phyloP scores from a whole-genome alignment of 2,329 filamentous ascomycete species.

The Harringtonia lauricola region DNA sequence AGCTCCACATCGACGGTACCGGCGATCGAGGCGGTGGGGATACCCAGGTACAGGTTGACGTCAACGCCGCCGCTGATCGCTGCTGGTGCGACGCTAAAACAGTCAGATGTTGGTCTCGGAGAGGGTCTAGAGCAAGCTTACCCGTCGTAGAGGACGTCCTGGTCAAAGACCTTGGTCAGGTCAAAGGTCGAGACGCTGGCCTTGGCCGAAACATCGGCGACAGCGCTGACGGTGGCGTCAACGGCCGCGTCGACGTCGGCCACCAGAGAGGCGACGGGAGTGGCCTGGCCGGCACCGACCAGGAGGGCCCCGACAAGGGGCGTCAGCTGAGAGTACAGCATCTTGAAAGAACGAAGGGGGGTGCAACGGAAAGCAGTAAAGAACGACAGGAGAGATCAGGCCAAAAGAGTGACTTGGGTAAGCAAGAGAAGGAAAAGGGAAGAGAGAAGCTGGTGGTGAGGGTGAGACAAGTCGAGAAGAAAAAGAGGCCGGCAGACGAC shows the following conservation, averaged over 20 bases:
- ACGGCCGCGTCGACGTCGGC: neutral
- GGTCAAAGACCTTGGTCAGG: slow-evolving; percentile 10
- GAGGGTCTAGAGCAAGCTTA: neutral
- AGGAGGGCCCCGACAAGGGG: slow-evolving; percentile 9
- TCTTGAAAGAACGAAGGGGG: slow-evolving; percentile 1
- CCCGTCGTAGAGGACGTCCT: slow-evolving; percentile 13
- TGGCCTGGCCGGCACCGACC: slow-evolving; percentile 9
- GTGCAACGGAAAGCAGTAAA: neutral
- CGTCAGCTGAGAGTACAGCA: slow-evolving; percentile 7
- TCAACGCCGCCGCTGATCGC: slow-evolving; percentile 2
- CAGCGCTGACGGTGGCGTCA: neutral
- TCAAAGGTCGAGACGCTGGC: slow-evolving; percentile 3
- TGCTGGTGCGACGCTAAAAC: slow-evolving; percentile 7
- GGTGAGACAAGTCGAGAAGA: neutral
- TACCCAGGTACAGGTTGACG: slow-evolving; percentile 11
- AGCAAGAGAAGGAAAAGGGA: neutral
- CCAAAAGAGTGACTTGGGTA: neutral
- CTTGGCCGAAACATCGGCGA: neutral
- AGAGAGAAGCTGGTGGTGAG: neutral
- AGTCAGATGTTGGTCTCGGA: neutral
- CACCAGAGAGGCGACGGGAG: slow-evolving; percentile 1
- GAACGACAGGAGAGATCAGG: neutral
- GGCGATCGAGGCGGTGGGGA: slow-evolving; percentile 11
- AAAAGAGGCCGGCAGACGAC: too few species aligned
- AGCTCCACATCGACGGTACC: slow-evolving; percentile 12